Percentiles rank a stretch among this genome's conserved stretches.
Conservation (phyloP, 345 rosid species). For the Populus simonii region DNA sequence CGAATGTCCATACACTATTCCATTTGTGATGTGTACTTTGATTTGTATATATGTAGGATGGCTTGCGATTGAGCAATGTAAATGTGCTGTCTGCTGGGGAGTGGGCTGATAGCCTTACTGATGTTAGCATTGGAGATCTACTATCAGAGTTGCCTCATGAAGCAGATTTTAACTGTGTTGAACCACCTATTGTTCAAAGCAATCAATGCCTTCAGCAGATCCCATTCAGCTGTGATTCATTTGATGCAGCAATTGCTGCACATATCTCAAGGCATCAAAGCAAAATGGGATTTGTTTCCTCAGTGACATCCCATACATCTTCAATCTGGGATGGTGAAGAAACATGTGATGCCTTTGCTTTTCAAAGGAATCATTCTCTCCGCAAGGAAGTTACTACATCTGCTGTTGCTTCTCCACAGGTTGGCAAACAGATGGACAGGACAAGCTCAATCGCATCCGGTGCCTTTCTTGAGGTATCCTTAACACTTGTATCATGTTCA, state of each 20-base stretch:
- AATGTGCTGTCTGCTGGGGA: slow-evolving; percentile 64
- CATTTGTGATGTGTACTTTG: slow-evolving; percentile 15
- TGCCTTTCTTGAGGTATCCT: slow-evolving; percentile 44
- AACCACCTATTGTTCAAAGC: slow-evolving; percentile 38
- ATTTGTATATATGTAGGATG: slow-evolving; percentile 37
- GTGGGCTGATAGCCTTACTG: slow-evolving; percentile 97
- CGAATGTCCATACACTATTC: background rate
- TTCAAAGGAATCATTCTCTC: slow-evolving; percentile 41
- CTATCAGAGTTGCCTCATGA: slow-evolving; percentile 66
- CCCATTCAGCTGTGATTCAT: slow-evolving; percentile 85
- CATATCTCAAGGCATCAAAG: slow-evolving; percentile 78
- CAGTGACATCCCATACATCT: slow-evolving; percentile 42
- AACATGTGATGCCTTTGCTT: slow-evolving; percentile 94
- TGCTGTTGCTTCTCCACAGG: slow-evolving; percentile 29
- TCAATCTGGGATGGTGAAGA: slow-evolving; percentile 98
- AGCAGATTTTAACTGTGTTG: slow-evolving; percentile 37
- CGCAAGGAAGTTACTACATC: slow-evolving; percentile 35
- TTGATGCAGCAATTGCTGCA: slow-evolving; percentile 98
- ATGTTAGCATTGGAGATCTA: slow-evolving; percentile 85
- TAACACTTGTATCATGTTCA: background rate
- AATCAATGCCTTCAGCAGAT: slow-evolving; percentile 55
- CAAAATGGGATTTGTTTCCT: slow-evolving; percentile 42
- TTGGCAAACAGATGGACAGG: slow-evolving; percentile 28
- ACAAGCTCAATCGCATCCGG: slow-evolving; percentile 21
- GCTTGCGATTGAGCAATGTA: slow-evolving; percentile 31